A percentile compares a stretch with the other conserved stretches of the same genome.
Evolutionary conservation across 305 asterid species (phyloP).

Genomic region (Solanum hybrid): DNA sequence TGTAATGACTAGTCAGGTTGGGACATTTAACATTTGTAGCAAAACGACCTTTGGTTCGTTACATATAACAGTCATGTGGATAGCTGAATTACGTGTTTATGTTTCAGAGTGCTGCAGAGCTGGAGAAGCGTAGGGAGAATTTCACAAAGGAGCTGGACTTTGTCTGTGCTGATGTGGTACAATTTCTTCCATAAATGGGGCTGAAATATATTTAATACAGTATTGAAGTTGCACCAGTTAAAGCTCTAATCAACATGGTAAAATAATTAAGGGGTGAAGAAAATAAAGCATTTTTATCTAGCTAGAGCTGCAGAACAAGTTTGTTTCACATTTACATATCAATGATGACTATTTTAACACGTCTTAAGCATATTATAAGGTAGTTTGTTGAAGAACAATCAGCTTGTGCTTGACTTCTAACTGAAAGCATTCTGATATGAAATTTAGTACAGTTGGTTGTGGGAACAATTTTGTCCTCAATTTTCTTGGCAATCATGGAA

Average conservation of each 20-base stretch:
- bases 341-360: neutral
- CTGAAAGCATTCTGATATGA: neutral
- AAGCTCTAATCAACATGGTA: neutral
- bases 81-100: neutral
- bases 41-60: neutral
- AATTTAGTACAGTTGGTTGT: neutral
- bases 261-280: neutral
- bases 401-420: neutral
- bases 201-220: neutral
- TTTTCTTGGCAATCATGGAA: neutral
- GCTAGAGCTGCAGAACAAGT: neutral
- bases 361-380: neutral
- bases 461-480: neutral
- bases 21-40: neutral
- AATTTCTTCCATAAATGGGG: constrained; percentile 7
- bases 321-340: neutral
- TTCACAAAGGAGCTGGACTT: constrained; percentile 86
- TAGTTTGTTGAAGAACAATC: neutral
- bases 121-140: constrained; percentile 71
- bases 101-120: constrained; percentile 82
- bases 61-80: neutral
- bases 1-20: neutral
- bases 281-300: neutral
- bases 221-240: neutral
- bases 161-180: constrained; percentile 90